A percentile compares a stretch with the other conserved stretches of the same genome.
phyloP scores from a whole-genome alignment of 2,329 filamentous ascomycete genomes.

The Alternaria longipes region DNA sequence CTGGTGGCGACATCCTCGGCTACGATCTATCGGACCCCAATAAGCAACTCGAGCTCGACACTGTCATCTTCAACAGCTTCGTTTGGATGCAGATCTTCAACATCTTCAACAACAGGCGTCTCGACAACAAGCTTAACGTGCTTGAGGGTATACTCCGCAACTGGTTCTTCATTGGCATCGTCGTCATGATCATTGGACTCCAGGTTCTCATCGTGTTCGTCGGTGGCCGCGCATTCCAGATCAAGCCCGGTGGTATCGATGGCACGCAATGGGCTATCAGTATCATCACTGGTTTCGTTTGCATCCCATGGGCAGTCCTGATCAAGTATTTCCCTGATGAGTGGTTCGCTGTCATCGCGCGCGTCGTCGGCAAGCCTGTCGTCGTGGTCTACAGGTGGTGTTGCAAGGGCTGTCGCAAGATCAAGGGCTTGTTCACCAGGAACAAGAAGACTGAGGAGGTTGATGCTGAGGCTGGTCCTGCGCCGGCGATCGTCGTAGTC shows the following conservation, averaged over 20 bases:
- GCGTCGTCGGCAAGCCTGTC: slow-evolving; percentile 33
- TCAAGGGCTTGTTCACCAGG: slow-evolving; percentile 27
- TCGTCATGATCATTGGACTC: slow-evolving; percentile 65
- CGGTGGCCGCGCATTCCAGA: slow-evolving; percentile 64
- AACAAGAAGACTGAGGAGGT: slow-evolving; percentile 25
- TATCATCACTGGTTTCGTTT: slow-evolving; percentile 60
- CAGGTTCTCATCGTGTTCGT: slow-evolving; percentile 68
- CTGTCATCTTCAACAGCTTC: slow-evolving; percentile 74
- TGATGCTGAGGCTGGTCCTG: slow-evolving; percentile 26
- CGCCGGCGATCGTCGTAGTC: slow-evolving; percentile 31
- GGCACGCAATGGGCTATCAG: slow-evolving; percentile 69
- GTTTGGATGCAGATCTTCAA: slow-evolving; percentile 80
- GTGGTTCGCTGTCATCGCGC: slow-evolving; percentile 38
- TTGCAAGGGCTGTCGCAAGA: slow-evolving; percentile 16
- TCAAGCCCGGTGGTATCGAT: slow-evolving; percentile 58
- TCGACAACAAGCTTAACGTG: slow-evolving; percentile 71
- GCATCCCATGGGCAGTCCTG: slow-evolving; percentile 62
- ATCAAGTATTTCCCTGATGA: slow-evolving; percentile 63
- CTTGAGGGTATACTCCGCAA: slow-evolving; percentile 67
- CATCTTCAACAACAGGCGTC: slow-evolving; percentile 70
- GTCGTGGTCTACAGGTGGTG: slow-evolving; percentile 32
- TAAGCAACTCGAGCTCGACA: slow-evolving; percentile 61
- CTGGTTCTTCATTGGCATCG: slow-evolving; percentile 67
- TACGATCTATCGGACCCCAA: slow-evolving; percentile 55
- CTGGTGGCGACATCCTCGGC: slow-evolving; percentile 64